phyloP scores from a whole-genome alignment of 257 asterid species.

The Phtheirospermum japonicum region DNA sequence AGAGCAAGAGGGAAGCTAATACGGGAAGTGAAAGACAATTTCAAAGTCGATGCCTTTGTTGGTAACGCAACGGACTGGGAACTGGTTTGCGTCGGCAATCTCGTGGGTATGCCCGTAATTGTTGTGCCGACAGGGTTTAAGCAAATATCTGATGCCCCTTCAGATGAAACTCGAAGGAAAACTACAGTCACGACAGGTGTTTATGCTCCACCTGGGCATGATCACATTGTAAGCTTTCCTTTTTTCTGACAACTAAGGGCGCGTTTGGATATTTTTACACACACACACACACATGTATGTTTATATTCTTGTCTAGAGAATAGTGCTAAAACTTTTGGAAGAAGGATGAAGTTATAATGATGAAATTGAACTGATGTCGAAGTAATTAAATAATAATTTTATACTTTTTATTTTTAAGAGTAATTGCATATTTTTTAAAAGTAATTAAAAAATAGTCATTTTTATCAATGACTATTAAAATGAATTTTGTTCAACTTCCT shows the following conservation, averaged over 20 bases:
- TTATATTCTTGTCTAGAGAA: background rate
- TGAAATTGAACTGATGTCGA: no score
- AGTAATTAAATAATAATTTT: no score
- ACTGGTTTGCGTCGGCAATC: slow-evolving; percentile 73
- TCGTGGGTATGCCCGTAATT: slow-evolving; percentile 83
- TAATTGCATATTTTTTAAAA: no score
- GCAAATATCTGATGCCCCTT: slow-evolving; percentile 54
- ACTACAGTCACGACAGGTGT: slow-evolving; percentile 75
- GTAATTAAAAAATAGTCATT: no score
- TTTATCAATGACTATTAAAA: no score
- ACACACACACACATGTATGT: no score
- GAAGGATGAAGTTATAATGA: background rate
- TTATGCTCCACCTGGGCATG: slow-evolving; percentile 80
- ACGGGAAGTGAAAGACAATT: slow-evolving; percentile 58
- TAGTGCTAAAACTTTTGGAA: background rate
- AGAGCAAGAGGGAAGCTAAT: slow-evolving; percentile 80
- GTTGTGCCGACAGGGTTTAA: slow-evolving; percentile 79
- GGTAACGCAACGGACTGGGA: slow-evolving; percentile 94
- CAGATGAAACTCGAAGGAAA: slow-evolving; percentile 55
- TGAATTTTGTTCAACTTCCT: no score
- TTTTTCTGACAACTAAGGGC: background rate
- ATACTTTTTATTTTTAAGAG: no score
- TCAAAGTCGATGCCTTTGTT: slow-evolving; percentile 73
- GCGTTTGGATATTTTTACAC: no score
- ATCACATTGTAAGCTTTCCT: slow-evolving; percentile 64